A percentile compares a stretch with the other conserved stretches of the same genome.
phyloP scores from a whole-genome alignment of 2,329 filamentous ascomycete species.

The Talaromyces islandicus region DNA sequence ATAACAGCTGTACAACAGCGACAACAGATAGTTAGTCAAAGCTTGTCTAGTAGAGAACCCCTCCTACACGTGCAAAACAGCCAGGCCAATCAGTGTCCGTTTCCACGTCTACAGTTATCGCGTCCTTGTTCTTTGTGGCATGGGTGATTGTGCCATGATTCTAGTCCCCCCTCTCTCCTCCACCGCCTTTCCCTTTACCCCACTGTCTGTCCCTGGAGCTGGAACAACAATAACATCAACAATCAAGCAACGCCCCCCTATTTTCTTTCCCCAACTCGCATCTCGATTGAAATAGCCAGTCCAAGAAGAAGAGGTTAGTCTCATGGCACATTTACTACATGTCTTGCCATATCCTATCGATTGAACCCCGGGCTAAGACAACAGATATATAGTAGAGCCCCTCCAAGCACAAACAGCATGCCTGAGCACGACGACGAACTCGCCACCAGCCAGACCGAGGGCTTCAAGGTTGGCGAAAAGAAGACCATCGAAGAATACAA shows the following conservation, averaged over 20 bases:
- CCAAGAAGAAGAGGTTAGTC: not conserved
- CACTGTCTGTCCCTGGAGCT: slow-evolving; percentile 13
- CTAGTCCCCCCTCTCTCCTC: slow-evolving; percentile 14
- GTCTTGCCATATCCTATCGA: not conserved
- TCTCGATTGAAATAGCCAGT: not conserved
- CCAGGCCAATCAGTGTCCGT: not conserved
- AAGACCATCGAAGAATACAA: slow-evolving; percentile 94
- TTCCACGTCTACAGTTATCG: not conserved
- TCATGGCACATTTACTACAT: not conserved
- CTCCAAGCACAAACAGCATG: slow-evolving; percentile 45
- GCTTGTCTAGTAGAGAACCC: not conserved
- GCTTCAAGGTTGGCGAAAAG: slow-evolving; percentile 98
- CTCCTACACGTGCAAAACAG: not conserved
- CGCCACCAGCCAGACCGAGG: slow-evolving; percentile 79
- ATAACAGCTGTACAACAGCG: not conserved
- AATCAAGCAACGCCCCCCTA: not conserved
- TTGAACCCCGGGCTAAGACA: not conserved
- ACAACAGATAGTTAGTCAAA: not conserved
- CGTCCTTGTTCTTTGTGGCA: not conserved
- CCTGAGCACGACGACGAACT: slow-evolving; percentile 73
- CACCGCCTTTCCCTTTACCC: slow-evolving; percentile 26
- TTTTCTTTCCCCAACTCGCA: not conserved
- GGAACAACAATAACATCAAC: not conserved
- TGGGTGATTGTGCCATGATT: not conserved
- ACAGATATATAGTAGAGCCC: not conserved